Percentiles rank a stretch among this genome's conserved stretches.
These are phyloP conservation scores for Solanum virginianum DNA, from an alignment of 257 asterid species.

Conservation along the genomic window DNA sequence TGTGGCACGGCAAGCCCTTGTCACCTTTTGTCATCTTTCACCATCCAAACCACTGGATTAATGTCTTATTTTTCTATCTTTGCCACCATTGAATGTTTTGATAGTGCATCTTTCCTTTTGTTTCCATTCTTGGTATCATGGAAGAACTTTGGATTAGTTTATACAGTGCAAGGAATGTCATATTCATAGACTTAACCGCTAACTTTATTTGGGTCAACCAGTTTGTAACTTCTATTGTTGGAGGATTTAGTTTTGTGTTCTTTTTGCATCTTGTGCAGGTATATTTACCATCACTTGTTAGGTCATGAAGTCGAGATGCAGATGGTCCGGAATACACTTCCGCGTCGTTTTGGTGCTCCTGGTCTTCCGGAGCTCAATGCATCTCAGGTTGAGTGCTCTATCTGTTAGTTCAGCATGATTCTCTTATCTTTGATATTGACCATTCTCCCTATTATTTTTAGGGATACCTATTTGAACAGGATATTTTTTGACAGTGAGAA, in stretches of 20 bases:
- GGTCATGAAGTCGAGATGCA: conserved; percentile 99
- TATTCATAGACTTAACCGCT: background rate
- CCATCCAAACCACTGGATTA: background rate
- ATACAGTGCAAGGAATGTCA: background rate
- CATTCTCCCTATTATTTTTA: background rate
- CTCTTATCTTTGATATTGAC: background rate
- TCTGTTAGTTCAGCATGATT: background rate
- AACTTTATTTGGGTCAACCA: background rate
- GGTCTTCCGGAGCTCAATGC: conserved; percentile 99
- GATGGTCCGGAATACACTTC: conserved; percentile 92
- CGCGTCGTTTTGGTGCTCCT: conserved; percentile 99
- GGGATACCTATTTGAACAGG: background rate
- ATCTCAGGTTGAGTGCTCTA: conserved; percentile 54
- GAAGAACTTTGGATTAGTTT: background rate
- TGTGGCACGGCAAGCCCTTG: no score
- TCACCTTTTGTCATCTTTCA: no score
- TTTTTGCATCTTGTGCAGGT: conserved; percentile 31
- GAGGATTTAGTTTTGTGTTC: background rate
- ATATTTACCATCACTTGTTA: conserved; percentile 90
- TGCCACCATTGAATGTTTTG: background rate
- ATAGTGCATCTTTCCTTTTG: background rate
- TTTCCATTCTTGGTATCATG: background rate
- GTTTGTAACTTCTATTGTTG: background rate
- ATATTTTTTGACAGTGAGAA: background rate
- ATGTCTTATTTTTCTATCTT: background rate